Evolutionary conservation across 768 basidiomycete species (phyloP), one percentile per base, ranked within the genome.

Genomic region (Naganishia vaughanmartiniae): DNA sequence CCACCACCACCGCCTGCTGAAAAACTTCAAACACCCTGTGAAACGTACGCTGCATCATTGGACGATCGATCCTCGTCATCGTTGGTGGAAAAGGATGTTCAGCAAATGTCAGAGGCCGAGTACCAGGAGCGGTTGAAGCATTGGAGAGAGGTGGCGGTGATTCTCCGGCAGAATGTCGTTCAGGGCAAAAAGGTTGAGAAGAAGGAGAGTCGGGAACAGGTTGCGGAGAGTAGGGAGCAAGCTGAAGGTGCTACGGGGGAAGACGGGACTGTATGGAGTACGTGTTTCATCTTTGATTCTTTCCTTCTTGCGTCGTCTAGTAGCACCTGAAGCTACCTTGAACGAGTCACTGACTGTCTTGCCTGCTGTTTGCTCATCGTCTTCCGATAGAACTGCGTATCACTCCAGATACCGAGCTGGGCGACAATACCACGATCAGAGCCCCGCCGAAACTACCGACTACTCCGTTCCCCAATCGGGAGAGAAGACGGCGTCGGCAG

Each of bases 351-450:
- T 63, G 58, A 39, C 36, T 2, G 21, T 28, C 17, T 42, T 7
- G 46, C 54, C 17, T 58, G 57, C 24, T n/a, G n/a, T 36, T 58
- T 33, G 36, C 57, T 1, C 26, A 46, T 33, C 4, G 57, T 57
- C 39, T 54, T 12, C 30, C 55, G 54, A 54, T 73, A 92, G 92
- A 85, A 70, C 78, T 96, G 34, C 86, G 86, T 48, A 84, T 95
- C 54, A 92, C 89, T 3, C 82, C 87, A 53, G 85, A 93, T 66
- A 94, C 92, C 0, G 94, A 96, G 76, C 83, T 95, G 10, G 94
- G 93, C 6, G 87, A 89, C 67, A 96, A 97, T 75, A 86, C 89
- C 0, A 84, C 88, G 1, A 87, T 95, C 75, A 92, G 89, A 81
- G 84, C 81, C 56, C 86, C 88, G 12, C 81, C 76, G 2, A 73